Evolutionary conservation across 2,329 filamentous ascomycete species (phyloP).

Genomic region (Monilinia polystroma): DNA sequence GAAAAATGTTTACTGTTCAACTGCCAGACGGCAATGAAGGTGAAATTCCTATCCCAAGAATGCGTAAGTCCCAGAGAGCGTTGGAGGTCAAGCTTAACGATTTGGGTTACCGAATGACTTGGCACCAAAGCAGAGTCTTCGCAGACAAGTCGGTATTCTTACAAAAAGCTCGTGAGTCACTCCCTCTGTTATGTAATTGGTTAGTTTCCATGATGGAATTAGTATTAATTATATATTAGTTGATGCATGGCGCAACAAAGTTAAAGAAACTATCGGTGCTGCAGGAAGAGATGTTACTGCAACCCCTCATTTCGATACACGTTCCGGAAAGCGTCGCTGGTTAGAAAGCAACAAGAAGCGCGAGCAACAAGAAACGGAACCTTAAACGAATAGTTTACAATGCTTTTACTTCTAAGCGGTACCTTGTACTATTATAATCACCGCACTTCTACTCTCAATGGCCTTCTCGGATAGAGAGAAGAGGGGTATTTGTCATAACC

Average conservation of each 20-base stretch:
- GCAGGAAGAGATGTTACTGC: conserved; percentile 72
- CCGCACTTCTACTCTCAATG: conserved; percentile 2
- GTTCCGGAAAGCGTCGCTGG: conserved; percentile 79
- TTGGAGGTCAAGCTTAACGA: conserved; percentile 94
- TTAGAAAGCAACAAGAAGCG: conserved; percentile 53
- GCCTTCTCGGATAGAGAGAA: not conserved
- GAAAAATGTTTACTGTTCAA: conserved; percentile 60
- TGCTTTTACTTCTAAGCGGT: not conserved
- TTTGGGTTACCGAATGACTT: conserved; percentile 91
- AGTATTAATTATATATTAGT: conserved; percentile 53
- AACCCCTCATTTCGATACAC: conserved; percentile 83
- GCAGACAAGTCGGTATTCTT: conserved; percentile 82
- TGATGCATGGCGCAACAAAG: conserved; percentile 92
- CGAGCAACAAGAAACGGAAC: conserved; percentile 31
- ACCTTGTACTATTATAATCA: not conserved
- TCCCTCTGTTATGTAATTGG: conserved; percentile 1
- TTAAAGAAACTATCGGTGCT: conserved; percentile 75
- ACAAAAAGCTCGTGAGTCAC: conserved; percentile 80
- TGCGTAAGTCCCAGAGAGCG: conserved; percentile 65
- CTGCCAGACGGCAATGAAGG: conserved; percentile 68
- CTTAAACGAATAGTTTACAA: not conserved
- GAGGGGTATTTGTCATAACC: not conserved
- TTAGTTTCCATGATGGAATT: not conserved
- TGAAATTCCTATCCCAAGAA: conserved; percentile 72
- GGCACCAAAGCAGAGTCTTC: conserved; percentile 92